Evolutionary conservation across 2,329 filamentous ascomycete species (phyloP).

Genomic region (Blastomyces silverae): DNA sequence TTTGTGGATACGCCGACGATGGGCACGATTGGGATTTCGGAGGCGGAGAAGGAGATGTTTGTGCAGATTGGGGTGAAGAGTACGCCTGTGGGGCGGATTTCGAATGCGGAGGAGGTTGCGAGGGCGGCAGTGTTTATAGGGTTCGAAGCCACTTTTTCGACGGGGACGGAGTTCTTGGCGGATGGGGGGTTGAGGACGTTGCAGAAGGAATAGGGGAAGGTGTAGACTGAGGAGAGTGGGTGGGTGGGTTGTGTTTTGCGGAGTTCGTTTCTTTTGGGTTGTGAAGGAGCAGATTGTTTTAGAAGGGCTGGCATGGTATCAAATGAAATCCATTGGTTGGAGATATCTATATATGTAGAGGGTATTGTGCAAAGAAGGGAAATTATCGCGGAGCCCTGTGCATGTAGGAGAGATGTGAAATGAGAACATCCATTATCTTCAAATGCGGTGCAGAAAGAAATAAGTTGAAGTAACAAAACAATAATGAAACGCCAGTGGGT

Average conservation of each 20-base stretch:
- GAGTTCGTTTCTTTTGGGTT: not conserved
- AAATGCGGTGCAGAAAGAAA: not conserved
- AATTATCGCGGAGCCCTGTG: not conserved
- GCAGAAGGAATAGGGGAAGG: conserved; percentile 6
- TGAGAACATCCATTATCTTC: not conserved
- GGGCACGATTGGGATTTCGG: conserved; percentile 9
- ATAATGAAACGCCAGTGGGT: not conserved
- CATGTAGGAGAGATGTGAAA: not conserved
- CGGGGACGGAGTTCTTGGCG: conserved; percentile 18
- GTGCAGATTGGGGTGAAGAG: conserved; percentile 11
- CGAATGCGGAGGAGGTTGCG: conserved; percentile 18
- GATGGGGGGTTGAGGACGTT: conserved; percentile 18
- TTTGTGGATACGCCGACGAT: conserved; percentile 20
- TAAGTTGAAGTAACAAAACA: not conserved
- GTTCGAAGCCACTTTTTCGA: conserved; percentile 21
- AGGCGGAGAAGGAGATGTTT: conserved; percentile 11
- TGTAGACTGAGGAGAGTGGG: not conserved
- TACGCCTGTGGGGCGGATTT: conserved; percentile 17
- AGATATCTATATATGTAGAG: not conserved
- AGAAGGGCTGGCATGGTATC: not conserved
- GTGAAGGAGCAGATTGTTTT: not conserved
- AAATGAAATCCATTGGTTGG: not conserved
- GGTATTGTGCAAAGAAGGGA: not conserved
- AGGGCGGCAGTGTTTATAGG: conserved; percentile 18
- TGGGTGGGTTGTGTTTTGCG: too few species aligned